Conservation (phyloP, 1,139 yeast species). For the Zygoascus sp. region DNA sequence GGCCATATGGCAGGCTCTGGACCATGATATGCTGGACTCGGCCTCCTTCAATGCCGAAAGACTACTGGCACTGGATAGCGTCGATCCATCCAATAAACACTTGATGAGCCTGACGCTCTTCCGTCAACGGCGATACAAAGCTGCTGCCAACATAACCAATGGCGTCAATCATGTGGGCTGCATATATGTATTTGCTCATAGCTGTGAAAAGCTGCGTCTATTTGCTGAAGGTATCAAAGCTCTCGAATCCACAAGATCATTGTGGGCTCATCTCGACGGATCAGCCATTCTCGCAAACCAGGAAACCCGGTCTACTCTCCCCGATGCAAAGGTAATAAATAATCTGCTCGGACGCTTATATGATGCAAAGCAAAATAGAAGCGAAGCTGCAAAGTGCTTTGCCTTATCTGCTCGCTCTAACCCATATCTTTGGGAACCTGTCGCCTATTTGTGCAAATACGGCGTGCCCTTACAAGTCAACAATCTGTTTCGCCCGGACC, state of each 20-base stretch:
- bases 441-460: conserved; percentile 66
- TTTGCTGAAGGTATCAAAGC: conserved; percentile 63
- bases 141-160: conserved; percentile 40
- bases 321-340: conserved; percentile 63
- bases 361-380: conserved; percentile 51
- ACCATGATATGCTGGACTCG: conserved; percentile 60
- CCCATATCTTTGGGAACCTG: conserved; percentile 84
- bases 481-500: conserved; percentile 46
- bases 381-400: conserved; percentile 63
- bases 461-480: conserved; percentile 54
- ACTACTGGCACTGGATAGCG: conserved; percentile 52
- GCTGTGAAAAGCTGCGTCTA: conserved; percentile 54
- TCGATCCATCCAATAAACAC: conserved; percentile 50
- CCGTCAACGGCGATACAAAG: conserved; percentile 51
- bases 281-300: conserved; percentile 11
- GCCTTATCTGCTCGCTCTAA: conserved; percentile 65
- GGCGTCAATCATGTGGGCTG: conserved; percentile 62
- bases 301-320: conserved; percentile 37
- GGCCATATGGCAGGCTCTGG: conserved; percentile 60
- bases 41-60: conserved; percentile 84
- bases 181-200: conserved; percentile 60
- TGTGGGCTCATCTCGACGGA: conserved; percentile 22
- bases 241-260: conserved; percentile 34
- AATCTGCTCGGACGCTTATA: conserved; percentile 70
- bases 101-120: conserved; percentile 60